Conservation (phyloP, 768 basidiomycete species). For the Termitomyces sp. region DNA sequence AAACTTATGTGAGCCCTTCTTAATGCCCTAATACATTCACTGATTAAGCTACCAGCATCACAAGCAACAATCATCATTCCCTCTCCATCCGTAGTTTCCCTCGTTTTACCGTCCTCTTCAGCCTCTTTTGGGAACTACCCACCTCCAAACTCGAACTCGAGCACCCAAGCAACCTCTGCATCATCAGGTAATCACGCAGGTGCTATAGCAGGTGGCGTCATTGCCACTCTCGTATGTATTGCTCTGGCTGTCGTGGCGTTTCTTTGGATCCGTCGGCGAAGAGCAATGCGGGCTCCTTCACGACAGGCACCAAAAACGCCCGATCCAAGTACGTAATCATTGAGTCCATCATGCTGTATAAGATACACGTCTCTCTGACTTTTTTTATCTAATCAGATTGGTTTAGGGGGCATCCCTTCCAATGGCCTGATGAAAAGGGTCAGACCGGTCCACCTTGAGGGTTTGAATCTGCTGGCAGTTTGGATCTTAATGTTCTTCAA, state of each 20-base stretch:
- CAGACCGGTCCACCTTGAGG: background rate
- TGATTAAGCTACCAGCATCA: background rate
- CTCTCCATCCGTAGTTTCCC: background rate
- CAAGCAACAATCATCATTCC: background rate
- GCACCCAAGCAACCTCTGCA: background rate
- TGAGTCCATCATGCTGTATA: background rate
- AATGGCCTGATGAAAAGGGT: background rate
- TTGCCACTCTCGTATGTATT: slow-evolving; percentile 12
- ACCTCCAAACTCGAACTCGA: background rate
- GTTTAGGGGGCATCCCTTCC: background rate
- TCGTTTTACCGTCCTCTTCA: background rate
- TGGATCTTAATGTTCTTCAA: background rate
- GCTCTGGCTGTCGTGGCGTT: slow-evolving; percentile 6
- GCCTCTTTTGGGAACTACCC: background rate
- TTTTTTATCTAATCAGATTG: background rate
- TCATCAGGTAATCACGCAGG: slow-evolving; percentile 5
- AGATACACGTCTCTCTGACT: no score
- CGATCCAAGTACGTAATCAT: slow-evolving; percentile 4
- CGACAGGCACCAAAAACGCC: slow-evolving; percentile 2
- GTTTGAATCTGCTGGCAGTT: background rate
- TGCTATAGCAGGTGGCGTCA: slow-evolving; percentile 16
- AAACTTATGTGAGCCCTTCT: slow-evolving; percentile 1
- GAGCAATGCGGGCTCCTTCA: slow-evolving; percentile 5
- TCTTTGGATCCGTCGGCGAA: slow-evolving; percentile 9
- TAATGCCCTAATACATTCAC: background rate